phyloP scores from a whole-genome alignment of 163 green algal species.

The Coccomyxa subellipsoidea region DNA sequence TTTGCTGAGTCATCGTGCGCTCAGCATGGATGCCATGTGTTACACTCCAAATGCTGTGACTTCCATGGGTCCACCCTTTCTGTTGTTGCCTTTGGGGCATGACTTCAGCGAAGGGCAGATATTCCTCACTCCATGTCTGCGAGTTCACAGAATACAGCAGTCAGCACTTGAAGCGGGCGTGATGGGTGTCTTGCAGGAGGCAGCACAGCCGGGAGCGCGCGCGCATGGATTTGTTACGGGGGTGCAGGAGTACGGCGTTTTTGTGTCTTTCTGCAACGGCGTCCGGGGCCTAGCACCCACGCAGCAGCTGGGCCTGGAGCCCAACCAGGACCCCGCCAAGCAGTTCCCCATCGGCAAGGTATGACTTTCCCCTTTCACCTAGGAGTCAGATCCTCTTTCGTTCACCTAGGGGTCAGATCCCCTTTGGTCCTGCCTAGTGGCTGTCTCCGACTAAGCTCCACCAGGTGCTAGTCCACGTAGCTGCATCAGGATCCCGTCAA shows the following conservation, averaged over 20 bases:
- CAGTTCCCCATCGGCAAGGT: conserved; percentile 63
- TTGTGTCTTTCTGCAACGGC: conserved; percentile 83
- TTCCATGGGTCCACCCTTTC: too few species aligned
- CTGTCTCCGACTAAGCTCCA: too few species aligned
- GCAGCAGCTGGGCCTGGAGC: conserved; percentile 65
- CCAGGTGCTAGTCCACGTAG: too few species aligned
- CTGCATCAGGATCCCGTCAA: conserved; percentile 48
- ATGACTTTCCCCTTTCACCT: not conserved
- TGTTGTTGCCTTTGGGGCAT: too few species aligned
- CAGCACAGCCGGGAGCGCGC: conserved; percentile 47
- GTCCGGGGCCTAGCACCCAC: conserved; percentile 64
- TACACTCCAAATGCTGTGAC: too few species aligned
- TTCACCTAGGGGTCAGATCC: too few species aligned
- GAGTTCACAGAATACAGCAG: too few species aligned
- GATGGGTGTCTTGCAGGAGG: conserved; percentile 26
- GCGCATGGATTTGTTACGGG: conserved; percentile 84
- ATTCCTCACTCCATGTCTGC: too few species aligned
- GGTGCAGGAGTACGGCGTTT: conserved; percentile 75
- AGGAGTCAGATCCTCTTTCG: not conserved
- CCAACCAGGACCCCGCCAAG: conserved; percentile 48
- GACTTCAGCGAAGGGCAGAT: too few species aligned
- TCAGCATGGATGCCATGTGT: too few species aligned
- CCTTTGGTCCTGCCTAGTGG: too few species aligned
- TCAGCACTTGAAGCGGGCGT: not conserved
- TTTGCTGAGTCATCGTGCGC: too few species aligned